These are phyloP conservation scores for Huntiella bhutanensis DNA, from an alignment of 2,329 filamentous ascomycete genomes.

Conservation along the genomic window DNA sequence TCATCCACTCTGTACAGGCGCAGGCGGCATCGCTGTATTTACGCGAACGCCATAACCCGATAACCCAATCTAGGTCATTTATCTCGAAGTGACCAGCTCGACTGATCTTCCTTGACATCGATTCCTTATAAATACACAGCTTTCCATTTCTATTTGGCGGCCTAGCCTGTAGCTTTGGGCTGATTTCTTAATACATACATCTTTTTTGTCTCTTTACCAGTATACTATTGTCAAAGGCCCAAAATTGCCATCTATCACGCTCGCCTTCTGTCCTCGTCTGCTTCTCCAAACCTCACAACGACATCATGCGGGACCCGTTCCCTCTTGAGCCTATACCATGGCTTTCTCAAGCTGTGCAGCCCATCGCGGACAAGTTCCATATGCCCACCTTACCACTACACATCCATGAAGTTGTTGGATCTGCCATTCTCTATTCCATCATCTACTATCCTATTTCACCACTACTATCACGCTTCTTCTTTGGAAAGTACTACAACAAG, in stretches of 20 bases:
- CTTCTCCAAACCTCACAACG: not conserved
- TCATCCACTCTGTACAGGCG: too few relatives aligned
- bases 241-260: not conserved
- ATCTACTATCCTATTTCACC: conserved; percentile 51
- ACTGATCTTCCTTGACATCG: too few relatives aligned
- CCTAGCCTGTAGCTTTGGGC: too few relatives aligned
- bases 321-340: conserved; percentile 41
- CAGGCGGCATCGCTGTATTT: not conserved
- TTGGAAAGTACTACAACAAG: conserved; percentile 45
- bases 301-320: conserved; percentile 54
- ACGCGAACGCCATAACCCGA: not conserved
- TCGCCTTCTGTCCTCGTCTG: not conserved
- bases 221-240: not conserved
- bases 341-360: conserved; percentile 37
- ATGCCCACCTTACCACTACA: conserved; percentile 54
- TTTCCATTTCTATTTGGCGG: too few relatives aligned
- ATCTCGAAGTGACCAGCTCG: too few relatives aligned
- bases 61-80: too few relatives aligned
- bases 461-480: conserved; percentile 39
- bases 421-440: conserved; percentile 48
- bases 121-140: too few relatives aligned
- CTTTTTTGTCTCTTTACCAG: not conserved
- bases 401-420: conserved; percentile 54
- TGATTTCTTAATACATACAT: not conserved
- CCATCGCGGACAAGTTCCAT: conserved; percentile 40